Conservation (phyloP, 495 filamentous ascomycete genomes). For the Letharia lupina region DNA sequence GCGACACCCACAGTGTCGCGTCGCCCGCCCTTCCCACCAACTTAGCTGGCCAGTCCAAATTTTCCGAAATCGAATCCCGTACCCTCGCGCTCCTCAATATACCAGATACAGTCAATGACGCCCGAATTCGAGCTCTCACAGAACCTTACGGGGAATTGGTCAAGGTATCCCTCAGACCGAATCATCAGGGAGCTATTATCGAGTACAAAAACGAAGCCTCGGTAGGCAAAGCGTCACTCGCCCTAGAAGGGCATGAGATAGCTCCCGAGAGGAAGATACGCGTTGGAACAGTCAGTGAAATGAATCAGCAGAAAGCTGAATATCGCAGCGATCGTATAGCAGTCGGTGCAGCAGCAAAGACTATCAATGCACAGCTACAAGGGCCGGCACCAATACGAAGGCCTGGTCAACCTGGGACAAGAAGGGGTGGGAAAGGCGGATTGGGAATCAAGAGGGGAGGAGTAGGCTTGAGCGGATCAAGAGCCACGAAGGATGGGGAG, state of each 20-base stretch:
- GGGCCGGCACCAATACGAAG: conserved; percentile 48
- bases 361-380: conserved; percentile 40
- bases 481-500: conserved; percentile 26
- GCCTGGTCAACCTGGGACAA: conserved; percentile 45
- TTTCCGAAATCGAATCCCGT: conserved; percentile 35
- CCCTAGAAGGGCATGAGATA: conserved; percentile 64
- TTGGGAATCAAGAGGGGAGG: conserved; percentile 49
- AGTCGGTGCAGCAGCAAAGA: conserved; percentile 32
- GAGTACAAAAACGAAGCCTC: conserved; percentile 64
- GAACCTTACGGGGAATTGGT: conserved; percentile 50
- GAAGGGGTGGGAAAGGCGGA: conserved; percentile 47
- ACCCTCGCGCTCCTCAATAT: conserved; percentile 52
- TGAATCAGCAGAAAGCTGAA: conserved; percentile 55
- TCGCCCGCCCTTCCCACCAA: conserved; percentile 18
- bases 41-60: conserved; percentile 6
- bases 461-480: conserved; percentile 29
- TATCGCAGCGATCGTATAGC: conserved; percentile 41
- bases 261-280: conserved; percentile 53
- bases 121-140: conserved; percentile 50
- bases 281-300: conserved; percentile 59
- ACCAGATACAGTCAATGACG: conserved; percentile 58
- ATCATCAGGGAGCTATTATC: conserved; percentile 79
- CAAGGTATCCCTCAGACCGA: conserved; percentile 53
- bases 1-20: conserved; percentile 24
- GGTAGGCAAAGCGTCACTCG: conserved; percentile 67